phyloP scores from a whole-genome alignment of 2,329 filamentous ascomycete genomes.

The Talaromyces pinophilus region DNA sequence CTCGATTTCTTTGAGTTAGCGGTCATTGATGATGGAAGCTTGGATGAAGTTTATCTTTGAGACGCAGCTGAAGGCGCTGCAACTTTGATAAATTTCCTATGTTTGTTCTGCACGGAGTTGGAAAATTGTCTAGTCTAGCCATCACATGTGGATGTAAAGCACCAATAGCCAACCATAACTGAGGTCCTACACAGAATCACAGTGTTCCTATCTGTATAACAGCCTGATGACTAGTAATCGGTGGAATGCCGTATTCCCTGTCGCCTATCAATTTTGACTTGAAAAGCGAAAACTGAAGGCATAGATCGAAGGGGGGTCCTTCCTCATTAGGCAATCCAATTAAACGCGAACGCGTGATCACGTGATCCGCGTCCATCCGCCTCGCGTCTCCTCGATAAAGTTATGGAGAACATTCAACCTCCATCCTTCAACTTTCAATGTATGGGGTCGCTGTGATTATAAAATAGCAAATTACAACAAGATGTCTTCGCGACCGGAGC shows the following conservation, averaged over 20 bases:
- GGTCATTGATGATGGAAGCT: no score
- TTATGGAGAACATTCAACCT: background rate
- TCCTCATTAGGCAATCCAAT: conserved; percentile 22
- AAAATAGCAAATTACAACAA: conserved; percentile 29
- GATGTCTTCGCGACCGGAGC: conserved; percentile 72
- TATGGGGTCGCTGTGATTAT: conserved; percentile 13
- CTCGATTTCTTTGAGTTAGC: no score
- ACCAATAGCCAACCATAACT: background rate
- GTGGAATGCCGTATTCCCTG: background rate
- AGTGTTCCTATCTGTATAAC: background rate
- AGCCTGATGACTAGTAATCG: background rate
- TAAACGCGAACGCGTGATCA: conserved; percentile 38
- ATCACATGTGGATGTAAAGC: background rate
- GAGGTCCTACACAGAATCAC: background rate
- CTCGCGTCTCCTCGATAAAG: conserved; percentile 30
- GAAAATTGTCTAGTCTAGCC: background rate
- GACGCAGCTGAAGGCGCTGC: no score
- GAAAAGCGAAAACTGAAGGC: background rate
- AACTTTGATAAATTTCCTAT: no score
- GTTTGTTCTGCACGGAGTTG: no score
- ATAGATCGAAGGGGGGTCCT: conserved; percentile 4
- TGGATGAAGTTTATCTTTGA: no score
- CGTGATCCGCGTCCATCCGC: conserved; percentile 34
- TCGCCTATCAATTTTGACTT: background rate
- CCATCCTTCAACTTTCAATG: background rate